A percentile compares a stretch with the other conserved stretches of the same genome.
phyloP scores from a whole-genome alignment of 1,284 basidiomycete genomes.

The Pisolithus thermaeus region DNA sequence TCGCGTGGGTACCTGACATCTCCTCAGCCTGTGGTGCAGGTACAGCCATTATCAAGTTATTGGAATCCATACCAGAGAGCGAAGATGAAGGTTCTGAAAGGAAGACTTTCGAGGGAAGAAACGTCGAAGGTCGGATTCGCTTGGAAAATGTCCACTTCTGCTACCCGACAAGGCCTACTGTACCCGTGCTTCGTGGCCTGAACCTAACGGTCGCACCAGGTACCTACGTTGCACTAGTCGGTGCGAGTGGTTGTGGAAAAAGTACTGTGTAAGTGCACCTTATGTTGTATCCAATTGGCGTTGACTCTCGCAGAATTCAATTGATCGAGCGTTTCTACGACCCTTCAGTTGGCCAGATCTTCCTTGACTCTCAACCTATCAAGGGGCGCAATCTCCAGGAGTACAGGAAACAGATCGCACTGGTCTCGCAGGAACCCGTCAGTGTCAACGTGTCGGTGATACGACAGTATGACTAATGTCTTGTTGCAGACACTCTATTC shows the following conservation, averaged over 20 bases:
- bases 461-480: not conserved
- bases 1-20: slow-evolving; percentile 91
- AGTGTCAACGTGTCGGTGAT: not conserved
- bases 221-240: slow-evolving; percentile 90
- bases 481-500: slow-evolving; percentile 68
- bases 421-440: slow-evolving; percentile 89
- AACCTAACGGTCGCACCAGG: no score
- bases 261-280: slow-evolving; percentile 60
- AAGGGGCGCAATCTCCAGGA: slow-evolving; percentile 76
- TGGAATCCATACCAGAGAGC: slow-evolving; percentile 78
- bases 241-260: slow-evolving; percentile 86
- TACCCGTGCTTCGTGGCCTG: no score
- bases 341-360: slow-evolving; percentile 66
- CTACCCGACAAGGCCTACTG: slow-evolving; percentile 72
- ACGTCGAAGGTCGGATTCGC: slow-evolving; percentile 65
- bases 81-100: slow-evolving; percentile 79
- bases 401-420: slow-evolving; percentile 78
- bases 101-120: slow-evolving; percentile 40
- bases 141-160: slow-evolving; percentile 90
- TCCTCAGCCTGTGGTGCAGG: slow-evolving; percentile 82
- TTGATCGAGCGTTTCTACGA: slow-evolving; percentile 89
- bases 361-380: slow-evolving; percentile 78
- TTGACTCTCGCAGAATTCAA: slow-evolving; percentile 55
- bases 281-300: slow-evolving; percentile 1
- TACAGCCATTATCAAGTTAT: slow-evolving; percentile 68